These are phyloP conservation scores for Kickxella alabastrina DNA, from an alignment of 192 early-diverging fungal genomes.

Conservation along the genomic window DNA sequence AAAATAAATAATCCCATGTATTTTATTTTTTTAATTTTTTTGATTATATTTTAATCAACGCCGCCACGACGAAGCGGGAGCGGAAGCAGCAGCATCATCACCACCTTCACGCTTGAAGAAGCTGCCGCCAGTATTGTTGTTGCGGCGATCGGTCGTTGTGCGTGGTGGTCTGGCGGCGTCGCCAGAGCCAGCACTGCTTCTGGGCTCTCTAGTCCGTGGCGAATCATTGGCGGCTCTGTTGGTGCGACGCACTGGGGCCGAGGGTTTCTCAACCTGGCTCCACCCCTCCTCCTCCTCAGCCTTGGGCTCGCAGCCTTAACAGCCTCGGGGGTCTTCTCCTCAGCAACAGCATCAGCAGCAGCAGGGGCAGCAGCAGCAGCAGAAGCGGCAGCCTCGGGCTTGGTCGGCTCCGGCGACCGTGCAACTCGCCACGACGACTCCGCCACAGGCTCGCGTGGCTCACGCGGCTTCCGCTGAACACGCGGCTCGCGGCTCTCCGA, in stretches of 20 bases:
- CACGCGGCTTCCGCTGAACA: constrained; percentile 13
- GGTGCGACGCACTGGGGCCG: not conserved
- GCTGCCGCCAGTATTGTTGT: constrained; percentile 2
- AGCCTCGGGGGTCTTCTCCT: not conserved
- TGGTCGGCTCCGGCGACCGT: too few species aligned
- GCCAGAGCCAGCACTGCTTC: not conserved
- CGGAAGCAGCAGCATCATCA: constrained; percentile 1
- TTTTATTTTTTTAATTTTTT: not conserved
- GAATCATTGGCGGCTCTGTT: not conserved
- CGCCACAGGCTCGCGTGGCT: constrained; percentile 19
- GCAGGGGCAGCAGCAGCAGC: not conserved
- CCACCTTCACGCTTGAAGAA: constrained; percentile 15
- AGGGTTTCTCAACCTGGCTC: constrained; percentile 33
- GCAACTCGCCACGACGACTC: too few species aligned
- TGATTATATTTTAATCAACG: too few species aligned
- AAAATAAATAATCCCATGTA: not conserved
- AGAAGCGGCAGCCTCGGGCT: too few species aligned
- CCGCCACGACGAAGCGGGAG: constrained; percentile 23
- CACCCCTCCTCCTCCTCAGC: constrained; percentile 20
- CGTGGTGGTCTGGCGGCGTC: constrained; percentile 10
- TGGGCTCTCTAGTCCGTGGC: not conserved
- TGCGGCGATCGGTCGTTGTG: constrained; percentile 12
- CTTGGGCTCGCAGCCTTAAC: not conserved
- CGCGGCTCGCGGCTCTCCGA: constrained; percentile 19
- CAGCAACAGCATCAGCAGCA: not conserved